A percentile compares a stretch with the other conserved stretches of the same genome.
Evolutionary conservation across 495 filamentous ascomycete species (phyloP).

Genomic region (Penicillium arizonense): DNA sequence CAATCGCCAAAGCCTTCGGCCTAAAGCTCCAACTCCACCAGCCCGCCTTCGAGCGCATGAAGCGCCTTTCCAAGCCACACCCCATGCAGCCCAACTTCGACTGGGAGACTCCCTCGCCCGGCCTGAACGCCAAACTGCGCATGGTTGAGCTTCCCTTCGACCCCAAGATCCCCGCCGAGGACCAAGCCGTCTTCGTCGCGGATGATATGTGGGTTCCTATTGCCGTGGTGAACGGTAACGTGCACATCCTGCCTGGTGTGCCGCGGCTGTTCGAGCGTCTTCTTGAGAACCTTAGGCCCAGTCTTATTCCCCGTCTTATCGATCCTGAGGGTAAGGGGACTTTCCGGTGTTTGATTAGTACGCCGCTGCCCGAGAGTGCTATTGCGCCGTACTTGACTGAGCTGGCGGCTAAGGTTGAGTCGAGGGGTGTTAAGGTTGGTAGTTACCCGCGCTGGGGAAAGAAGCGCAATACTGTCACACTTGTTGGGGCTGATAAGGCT

Average conservation of each 20-base stretch:
- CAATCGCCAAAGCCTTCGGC: constrained; percentile 85
- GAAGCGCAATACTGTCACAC: constrained; percentile 83
- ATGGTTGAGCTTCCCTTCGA: constrained; percentile 89
- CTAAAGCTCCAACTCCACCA: constrained; percentile 75
- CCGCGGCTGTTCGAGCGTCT: constrained; percentile 78
- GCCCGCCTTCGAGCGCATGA: constrained; percentile 77
- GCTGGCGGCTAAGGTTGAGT: constrained; percentile 67
- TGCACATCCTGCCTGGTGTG: constrained; percentile 91
- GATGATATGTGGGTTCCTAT: constrained; percentile 90
- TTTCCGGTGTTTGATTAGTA: constrained; percentile 75
- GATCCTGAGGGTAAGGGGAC: constrained; percentile 81
- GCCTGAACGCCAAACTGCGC: constrained; percentile 73
- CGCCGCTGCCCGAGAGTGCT: constrained; percentile 79
- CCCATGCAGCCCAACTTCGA: constrained; percentile 72
- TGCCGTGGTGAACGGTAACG: constrained; percentile 81
- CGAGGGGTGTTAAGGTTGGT: constrained; percentile 85
- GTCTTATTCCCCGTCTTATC: constrained; percentile 63
- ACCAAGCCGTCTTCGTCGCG: constrained; percentile 73
- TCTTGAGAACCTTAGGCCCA: constrained; percentile 71
- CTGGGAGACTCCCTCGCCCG: constrained; percentile 80
- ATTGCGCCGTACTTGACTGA: constrained; percentile 81
- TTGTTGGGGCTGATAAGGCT: constrained; percentile 72
- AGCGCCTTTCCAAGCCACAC: constrained; percentile 68
- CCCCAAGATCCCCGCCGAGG: constrained; percentile 51
- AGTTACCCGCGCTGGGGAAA: constrained; percentile 94